Base-by-base conservation (phyloP, 345 rosid genomes). In the Durio zibethinus region DNA sequence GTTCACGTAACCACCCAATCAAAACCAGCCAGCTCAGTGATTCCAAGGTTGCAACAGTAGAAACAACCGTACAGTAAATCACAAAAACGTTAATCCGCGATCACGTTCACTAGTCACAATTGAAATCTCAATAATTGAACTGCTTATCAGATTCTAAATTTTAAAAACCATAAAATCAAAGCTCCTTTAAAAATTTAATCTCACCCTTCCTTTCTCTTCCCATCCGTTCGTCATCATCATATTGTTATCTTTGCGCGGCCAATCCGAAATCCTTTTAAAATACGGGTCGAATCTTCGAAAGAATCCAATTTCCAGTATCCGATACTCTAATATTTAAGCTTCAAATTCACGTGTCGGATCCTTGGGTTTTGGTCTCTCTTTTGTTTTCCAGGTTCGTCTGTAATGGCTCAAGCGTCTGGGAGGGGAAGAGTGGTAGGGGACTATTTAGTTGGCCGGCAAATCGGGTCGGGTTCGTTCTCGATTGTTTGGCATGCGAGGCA, bases 381-480 rank as follows among this genome's bases (percentile, higher is more conserved):
- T 67, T 5, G 5, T 43, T 29, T 18, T 67, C 35, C 59, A 42
- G 69, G 15, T 70, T 76, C 38, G 56, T 63, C 47, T 38, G 23
- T 53, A 35, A 94, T 94, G 99, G 89, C 99, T 68, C 97, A 88
- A 75, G 73, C 86, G 77, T 43, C 86, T 67, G 92, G 85, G 78
- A 83, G 88, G 73, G 89, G 90, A 36, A 87, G 97, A 77, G 84
- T 94, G 31, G 89, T 96, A n/a, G 99, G 99, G 8, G 95, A 96
- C 82, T 96, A 96, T 80, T 71, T 83, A 79, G 90, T 92, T 27
- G 93, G 97, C 36, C 80, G 85, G 45, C 88, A 91, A 86, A 92
- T 96, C 84, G 99, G 99, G 74, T 97, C 95, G 69, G 98, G 99
- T 82, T 97, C 99, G 29, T 97, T 94, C 90, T 97, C 99, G 2